Percentiles rank a stretch among this genome's conserved stretches.
Conservation (phyloP, 2,329 filamentous ascomycete genomes). For the Periconia sp. region DNA sequence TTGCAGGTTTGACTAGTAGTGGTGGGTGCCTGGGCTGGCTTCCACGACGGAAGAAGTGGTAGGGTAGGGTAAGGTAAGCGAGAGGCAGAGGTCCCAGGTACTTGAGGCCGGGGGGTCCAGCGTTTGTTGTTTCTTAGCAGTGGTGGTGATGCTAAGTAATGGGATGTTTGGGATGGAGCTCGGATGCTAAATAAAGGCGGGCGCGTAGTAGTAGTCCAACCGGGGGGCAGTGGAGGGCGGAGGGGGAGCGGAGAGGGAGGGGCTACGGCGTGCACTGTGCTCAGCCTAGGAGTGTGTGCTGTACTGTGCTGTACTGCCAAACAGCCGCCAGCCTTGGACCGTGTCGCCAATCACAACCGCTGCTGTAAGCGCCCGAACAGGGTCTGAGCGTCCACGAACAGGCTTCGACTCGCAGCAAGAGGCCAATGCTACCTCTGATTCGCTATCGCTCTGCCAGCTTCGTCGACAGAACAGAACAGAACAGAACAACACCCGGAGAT, state of each 20-base stretch:
- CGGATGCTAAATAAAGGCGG: constrained; percentile 33
- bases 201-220: constrained; percentile 18
- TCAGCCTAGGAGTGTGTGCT: background rate
- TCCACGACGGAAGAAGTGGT: background rate
- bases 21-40: background rate
- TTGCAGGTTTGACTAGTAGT: background rate
- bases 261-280: background rate
- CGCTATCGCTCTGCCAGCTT: constrained; percentile 6
- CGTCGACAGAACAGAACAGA: constrained; percentile 27
- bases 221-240: constrained; percentile 18
- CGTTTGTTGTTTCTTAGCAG: constrained; percentile 40
- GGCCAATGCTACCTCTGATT: constrained; percentile 3
- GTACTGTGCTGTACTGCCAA: constrained; percentile 19
- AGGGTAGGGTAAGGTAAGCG: constrained; percentile 27
- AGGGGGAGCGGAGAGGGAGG: background rate
- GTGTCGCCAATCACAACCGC: constrained; percentile 19
- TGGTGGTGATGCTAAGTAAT: constrained; percentile 25
- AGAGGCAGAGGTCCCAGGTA: constrained; percentile 16
- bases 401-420: constrained; percentile 18
- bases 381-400: constrained; percentile 15
- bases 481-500: background rate
- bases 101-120: constrained; percentile 25
- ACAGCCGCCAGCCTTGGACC: constrained; percentile 25
- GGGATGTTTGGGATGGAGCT: constrained; percentile 23
- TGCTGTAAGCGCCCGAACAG: constrained; percentile 32